These are phyloP conservation scores for Penicillium antarcticum DNA, from an alignment of 495 filamentous ascomycete species.

Conservation along the genomic window DNA sequence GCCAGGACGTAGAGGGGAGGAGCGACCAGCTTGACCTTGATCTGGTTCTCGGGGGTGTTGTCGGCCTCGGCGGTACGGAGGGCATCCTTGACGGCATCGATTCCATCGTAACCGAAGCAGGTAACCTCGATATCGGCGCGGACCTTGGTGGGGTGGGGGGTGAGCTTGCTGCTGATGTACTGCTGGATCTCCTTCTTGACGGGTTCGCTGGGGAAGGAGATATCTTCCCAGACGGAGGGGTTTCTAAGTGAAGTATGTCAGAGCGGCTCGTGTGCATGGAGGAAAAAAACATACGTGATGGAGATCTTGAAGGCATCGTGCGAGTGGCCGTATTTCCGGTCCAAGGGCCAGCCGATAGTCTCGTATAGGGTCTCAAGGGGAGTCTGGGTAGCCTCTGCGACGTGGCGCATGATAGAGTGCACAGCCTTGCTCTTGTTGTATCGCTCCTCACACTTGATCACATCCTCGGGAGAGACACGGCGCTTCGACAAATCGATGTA, in stretches of 20 bases:
- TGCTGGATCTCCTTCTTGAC: slow-evolving; percentile 82
- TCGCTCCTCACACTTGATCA: slow-evolving; percentile 94
- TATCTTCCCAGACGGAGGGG: slow-evolving; percentile 91
- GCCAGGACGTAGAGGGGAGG: slow-evolving; percentile 94
- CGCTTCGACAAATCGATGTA: slow-evolving; percentile 99
- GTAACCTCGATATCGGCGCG: slow-evolving; percentile 97
- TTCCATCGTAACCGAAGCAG: slow-evolving; percentile 97
- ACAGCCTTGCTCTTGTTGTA: slow-evolving; percentile 99
- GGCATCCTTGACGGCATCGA: slow-evolving; percentile 93
- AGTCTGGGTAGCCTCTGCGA: slow-evolving; percentile 91
- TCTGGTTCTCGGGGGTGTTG: slow-evolving; percentile 84
- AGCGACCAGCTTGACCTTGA: slow-evolving; percentile 95
- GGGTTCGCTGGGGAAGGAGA: slow-evolving; percentile 80
- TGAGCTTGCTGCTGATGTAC: slow-evolving; percentile 94
- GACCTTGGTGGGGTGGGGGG: slow-evolving; percentile 95
- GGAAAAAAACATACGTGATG: slow-evolving; percentile 69
- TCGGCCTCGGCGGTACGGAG: slow-evolving; percentile 82
- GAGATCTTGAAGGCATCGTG: slow-evolving; percentile 98
- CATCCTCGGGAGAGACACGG: slow-evolving; percentile 94
- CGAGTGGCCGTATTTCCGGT: slow-evolving; percentile 95
- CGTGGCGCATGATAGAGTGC: slow-evolving; percentile 95
- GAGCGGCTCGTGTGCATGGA: slow-evolving; percentile 2
- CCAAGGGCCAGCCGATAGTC: slow-evolving; percentile 92
- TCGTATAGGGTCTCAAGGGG: slow-evolving; percentile 92
- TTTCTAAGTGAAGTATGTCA: slow-evolving; percentile 54